phyloP scores from a whole-genome alignment of 345 rosid species.

The Erysimum cheiranthoides region DNA sequence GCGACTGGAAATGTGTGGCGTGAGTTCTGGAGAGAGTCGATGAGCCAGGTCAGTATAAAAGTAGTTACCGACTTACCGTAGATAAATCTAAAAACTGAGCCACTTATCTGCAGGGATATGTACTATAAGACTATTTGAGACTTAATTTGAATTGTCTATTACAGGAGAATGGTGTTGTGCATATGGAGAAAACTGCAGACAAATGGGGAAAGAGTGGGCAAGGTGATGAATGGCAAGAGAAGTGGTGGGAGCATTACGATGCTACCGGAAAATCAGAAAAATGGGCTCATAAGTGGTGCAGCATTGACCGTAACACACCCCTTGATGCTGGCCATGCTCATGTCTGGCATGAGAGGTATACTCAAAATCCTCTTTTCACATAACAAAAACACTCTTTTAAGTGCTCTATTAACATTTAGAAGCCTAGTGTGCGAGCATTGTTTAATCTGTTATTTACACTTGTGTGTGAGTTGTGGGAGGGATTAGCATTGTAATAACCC shows the following conservation, averaged over 20 bases:
- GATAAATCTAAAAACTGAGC: background rate
- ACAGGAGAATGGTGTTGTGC: slow-evolving; percentile 71
- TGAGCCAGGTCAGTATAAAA: slow-evolving; percentile 72
- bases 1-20: slow-evolving; percentile 85
- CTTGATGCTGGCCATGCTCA: slow-evolving; percentile 95
- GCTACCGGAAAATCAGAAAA: slow-evolving; percentile 85
- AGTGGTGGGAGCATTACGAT: slow-evolving; percentile 94
- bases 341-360: slow-evolving; percentile 96
- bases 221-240: slow-evolving; percentile 93
- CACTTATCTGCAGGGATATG: slow-evolving; percentile 7
- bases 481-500: background rate
- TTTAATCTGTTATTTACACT: background rate
- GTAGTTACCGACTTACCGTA: background rate
- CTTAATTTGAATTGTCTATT: slow-evolving; percentile 5
- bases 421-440: background rate
- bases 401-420: background rate
- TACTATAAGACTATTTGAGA: background rate
- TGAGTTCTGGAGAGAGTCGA: slow-evolving; percentile 88
- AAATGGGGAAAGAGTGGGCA: slow-evolving; percentile 94
- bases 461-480: background rate
- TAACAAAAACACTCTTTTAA: background rate
- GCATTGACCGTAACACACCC: slow-evolving; percentile 77
- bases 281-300: slow-evolving; percentile 99
- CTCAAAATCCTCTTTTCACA: slow-evolving; percentile 6
- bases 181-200: slow-evolving; percentile 93